Evolutionary conservation across 1,284 basidiomycete genomes (phyloP), one percentile per base, ranked within the genome.

Genomic region (Thecaphora thlaspeos): DNA sequence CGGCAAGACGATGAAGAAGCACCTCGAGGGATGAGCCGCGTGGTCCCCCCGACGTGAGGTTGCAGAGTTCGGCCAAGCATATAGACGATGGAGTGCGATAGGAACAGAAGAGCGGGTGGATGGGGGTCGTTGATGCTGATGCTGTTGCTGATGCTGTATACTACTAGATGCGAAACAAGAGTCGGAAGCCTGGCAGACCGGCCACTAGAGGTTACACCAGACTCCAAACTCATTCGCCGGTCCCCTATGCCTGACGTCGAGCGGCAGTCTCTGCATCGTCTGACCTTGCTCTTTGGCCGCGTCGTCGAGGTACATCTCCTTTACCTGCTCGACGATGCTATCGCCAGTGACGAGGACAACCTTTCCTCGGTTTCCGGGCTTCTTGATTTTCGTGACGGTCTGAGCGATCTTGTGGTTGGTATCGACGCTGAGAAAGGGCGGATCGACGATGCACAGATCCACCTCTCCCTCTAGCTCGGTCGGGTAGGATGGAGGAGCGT

Each of bases 1-100:
- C 66, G 83, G 7, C 74, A 45, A 55, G 83, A 82, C 17, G 83
- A 86, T 73, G 84, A 85, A 10, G 81, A 82, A 54, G 4, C 80
- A 80, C 48, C 65, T 87, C 24, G 81, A 81, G 19, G 54, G 58
- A 1, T 62, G 38, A 28, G 7, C 26, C n/a, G n/a, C n/a, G n/a
- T n/a, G n/a, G n/a, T n/a, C n/a, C n/a, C n/a, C n/a, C n/a, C n/a
- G n/a, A n/a, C n/a, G n/a, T n/a, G n/a, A n/a, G n/a, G n/a, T n/a
- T n/a, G n/a, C n/a, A n/a, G n/a, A n/a, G n/a, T n/a, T n/a, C n/a
- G n/a, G n/a, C n/a, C n/a, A n/a, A n/a, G n/a, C n/a, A n/a, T n/a
- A n/a, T n/a, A n/a, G n/a, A n/a, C n/a, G n/a, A n/a, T n/a, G n/a
- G n/a, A n/a, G n/a, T n/a, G n/a, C n/a, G n/a, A n/a, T n/a, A n/a